Evolutionary conservation across 176 grass and related monocot genomes (phyloP), one percentile per base, ranked within the genome.

Genomic region (Oryza coarctata): DNA sequence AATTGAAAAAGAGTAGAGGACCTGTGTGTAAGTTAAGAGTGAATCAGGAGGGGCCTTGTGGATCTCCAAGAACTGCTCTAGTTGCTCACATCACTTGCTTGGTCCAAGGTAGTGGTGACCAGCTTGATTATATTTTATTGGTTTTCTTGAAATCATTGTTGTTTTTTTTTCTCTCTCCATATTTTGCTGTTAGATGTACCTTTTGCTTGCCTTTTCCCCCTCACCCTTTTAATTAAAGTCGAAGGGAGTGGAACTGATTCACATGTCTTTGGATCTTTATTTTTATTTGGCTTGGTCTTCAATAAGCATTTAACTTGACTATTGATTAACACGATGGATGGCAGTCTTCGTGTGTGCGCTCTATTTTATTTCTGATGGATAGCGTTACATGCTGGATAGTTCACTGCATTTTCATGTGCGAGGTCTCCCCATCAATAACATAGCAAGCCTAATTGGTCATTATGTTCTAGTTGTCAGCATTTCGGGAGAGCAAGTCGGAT

Each of bases 401-500:
- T 76, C 0, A 49, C 30, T 43, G 12, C 44, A 55, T 76, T 35
- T 74, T 73, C 43, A n/a, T 84, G 55, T 35, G 25, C 81, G 71
- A 49, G 47, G 69, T 43, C 63, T 41, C 44, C 65, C 44, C 13
- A 36, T 63, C 66, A 31, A 50, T 80, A 35, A 29, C 40, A 61
- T 65, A 31, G 68, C 63, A 57, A 47, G 66, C 47, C 70, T 79
- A 85, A 90, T 69, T 12, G 29, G 23, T 73, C 50, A 30, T 17
- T 69, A 75, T 79, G 36, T 83, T 71, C 11, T 86, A 97, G 94
- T 88, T 97, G 62, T 90, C 88, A 61, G 89, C 86, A 82, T 90
- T 97, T 89, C 84, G 88, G 65, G 92, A 88, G 70, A 97, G 94
- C 15, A 93, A 93, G 68, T 97, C 86, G 0, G 91, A 97, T 43